phyloP scores from a whole-genome alignment of 768 basidiomycete species.

The Boletus subparvulus region DNA sequence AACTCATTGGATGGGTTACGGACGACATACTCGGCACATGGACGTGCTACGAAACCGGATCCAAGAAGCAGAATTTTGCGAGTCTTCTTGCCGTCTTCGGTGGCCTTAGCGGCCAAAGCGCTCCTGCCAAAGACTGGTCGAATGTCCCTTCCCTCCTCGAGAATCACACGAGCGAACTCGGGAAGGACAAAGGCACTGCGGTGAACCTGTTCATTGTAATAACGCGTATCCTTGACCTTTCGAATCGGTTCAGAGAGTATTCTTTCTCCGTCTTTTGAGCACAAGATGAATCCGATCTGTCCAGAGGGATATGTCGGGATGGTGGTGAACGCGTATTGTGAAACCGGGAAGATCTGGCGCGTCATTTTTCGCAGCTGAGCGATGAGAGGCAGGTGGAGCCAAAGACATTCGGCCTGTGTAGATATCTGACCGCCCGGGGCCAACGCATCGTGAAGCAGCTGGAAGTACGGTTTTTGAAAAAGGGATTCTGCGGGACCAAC shows the following conservation, averaged over 20 bases:
- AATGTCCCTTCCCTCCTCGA: conserved; percentile 72
- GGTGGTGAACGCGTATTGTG: conserved; percentile 92
- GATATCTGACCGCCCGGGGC: conserved; percentile 89
- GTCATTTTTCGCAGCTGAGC: conserved; percentile 68
- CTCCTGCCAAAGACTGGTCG: conserved; percentile 74
- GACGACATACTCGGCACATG: conserved; percentile 93
- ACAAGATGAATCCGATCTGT: conserved; percentile 93
- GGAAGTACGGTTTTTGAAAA: conserved; percentile 97
- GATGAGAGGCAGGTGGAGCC: conserved; percentile 92
- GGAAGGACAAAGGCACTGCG: conserved; percentile 83
- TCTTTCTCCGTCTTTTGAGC: conserved; percentile 71
- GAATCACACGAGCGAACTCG: conserved; percentile 78
- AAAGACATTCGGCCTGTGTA: conserved; percentile 94
- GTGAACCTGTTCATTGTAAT: conserved; percentile 87
- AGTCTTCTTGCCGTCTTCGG: conserved; percentile 51
- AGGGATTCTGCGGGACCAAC: conserved; percentile 93
- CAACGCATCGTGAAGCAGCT: conserved; percentile 88
- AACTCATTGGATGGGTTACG: conserved; percentile 78
- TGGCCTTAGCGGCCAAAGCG: conserved; percentile 42
- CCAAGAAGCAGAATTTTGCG: conserved; percentile 82
- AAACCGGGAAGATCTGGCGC: conserved; percentile 69
- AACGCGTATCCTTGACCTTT: conserved; percentile 65
- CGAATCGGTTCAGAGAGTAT: conserved; percentile 75
- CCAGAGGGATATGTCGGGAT: conserved; percentile 99
- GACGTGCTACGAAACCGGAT: conserved; percentile 92